These are phyloP conservation scores for Clitopilus passeckerianus DNA, from an alignment of 768 basidiomycete genomes.

Conservation along the genomic window DNA sequence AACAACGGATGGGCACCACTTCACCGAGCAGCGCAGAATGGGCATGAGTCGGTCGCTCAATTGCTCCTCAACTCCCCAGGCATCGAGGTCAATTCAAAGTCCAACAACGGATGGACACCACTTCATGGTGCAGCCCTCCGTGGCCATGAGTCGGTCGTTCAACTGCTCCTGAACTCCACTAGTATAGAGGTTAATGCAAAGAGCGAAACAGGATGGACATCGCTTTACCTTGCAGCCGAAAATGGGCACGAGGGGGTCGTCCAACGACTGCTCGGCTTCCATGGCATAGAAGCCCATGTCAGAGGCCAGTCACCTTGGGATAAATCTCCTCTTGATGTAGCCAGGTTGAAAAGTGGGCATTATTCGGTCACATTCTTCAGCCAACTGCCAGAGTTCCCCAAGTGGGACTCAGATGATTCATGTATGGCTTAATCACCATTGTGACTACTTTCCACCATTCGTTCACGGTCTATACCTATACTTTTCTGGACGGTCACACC, in stretches of 20 bases:
- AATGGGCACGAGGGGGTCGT: background rate
- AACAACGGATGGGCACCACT: background rate
- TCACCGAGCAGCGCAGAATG: background rate
- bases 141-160: background rate
- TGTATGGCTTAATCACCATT: too few species aligned
- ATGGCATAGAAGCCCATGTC: background rate
- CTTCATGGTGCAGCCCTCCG: background rate
- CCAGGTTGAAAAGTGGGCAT: too few species aligned
- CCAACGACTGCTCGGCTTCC: background rate
- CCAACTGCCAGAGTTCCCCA: too few species aligned
- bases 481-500: too few species aligned
- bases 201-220: background rate
- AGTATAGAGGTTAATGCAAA: background rate
- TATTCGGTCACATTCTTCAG: too few species aligned
- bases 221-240: background rate
- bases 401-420: too few species aligned
- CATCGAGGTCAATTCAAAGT: background rate
- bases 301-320: too few species aligned
- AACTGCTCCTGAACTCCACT: background rate
- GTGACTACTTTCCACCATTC: too few species aligned
- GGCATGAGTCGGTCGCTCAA: background rate
- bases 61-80: background rate
- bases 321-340: too few species aligned
- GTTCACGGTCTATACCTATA: too few species aligned
- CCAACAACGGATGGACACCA: background rate